Evolutionary conservation across 495 filamentous ascomycete genomes (phyloP).

Genomic region (Viridothelium virens): DNA sequence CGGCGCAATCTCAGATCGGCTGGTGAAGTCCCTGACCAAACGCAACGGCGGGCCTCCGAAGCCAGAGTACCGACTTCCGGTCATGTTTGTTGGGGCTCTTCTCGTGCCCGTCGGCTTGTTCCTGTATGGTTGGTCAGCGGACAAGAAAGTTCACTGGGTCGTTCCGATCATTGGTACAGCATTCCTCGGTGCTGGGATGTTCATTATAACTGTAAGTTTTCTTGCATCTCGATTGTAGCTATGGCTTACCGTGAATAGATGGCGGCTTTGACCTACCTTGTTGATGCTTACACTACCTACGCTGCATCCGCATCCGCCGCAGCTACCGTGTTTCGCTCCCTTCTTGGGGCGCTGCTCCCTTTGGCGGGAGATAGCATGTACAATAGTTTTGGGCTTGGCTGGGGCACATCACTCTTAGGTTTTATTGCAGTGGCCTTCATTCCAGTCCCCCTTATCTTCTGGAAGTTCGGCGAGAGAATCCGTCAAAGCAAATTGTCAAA

Average conservation of each 20-base stretch:
- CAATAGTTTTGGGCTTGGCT: not conserved
- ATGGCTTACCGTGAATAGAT: too few relatives aligned
- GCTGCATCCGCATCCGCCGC: not conserved
- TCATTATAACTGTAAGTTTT: conserved; percentile 20
- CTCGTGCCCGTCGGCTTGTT: conserved; percentile 58
- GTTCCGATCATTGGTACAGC: conserved; percentile 60
- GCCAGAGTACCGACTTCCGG: conserved; percentile 59
- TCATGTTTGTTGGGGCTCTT: conserved; percentile 52
- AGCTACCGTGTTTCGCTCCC: not conserved
- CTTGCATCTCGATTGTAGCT: too few relatives aligned
- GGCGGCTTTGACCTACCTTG: not conserved
- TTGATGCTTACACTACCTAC: not conserved
- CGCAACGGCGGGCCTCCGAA: not conserved
- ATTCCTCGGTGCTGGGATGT: conserved; percentile 44
- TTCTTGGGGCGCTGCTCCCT: not conserved
- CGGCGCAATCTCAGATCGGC: not conserved
- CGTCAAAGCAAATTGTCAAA: too few relatives aligned
- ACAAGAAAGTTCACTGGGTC: conserved; percentile 59
- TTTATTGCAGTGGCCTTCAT: not conserved
- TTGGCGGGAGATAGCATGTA: not conserved
- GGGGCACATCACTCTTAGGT: not conserved
- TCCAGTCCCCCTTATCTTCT: not conserved
- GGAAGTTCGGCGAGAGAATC: too few relatives aligned
- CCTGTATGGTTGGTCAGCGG: conserved; percentile 63
- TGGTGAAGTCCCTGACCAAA: not conserved